Base-by-base conservation (phyloP, 345 rosid species). In the Firmiana major region DNA sequence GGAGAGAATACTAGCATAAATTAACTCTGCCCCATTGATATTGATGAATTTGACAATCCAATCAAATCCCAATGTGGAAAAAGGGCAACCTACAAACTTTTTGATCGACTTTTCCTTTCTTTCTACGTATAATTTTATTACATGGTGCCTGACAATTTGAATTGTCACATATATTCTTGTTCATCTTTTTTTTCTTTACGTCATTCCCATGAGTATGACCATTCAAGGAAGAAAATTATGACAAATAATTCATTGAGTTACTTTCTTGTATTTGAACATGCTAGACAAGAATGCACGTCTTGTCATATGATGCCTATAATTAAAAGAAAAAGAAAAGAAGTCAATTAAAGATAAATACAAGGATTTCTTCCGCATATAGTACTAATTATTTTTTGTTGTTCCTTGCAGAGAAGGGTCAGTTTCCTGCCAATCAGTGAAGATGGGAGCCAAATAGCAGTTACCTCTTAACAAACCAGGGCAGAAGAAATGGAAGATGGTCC, bases 341-440 rank as follows among this genome's bases (percentile, higher is more conserved):
- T 49, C 1, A 49, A 38, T 38, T 3, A 6, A 49, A 49, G 55
- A 49, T 13, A 31, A 31, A 40, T 40, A 6, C 8, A 15, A 48
- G 17, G 17, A 15, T 12, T 48, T 43, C 15, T 1, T 26, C 59
- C 40, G 4, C 8, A 54, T 9, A 5, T n/a, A n/a, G 3, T n/a
- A 49, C 3, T 31, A 31, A 31, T 31, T 31, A 31, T 1, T 34
- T 40, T 36, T 67, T 38, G n/a, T 8, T 4, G 2, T 55, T 36
- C 11, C 51, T n/a, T 59, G 38, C 93, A 96, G 98, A 96, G 79
- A 76, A 85, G 97, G 71, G 99, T 94, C 80, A 96, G 90, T 84
- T 94, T 92, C 92, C 69, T 79, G 85, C 81, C 92, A 46, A 71
- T 82, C 77, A 86, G 67, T 21, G 98, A 79, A 81, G 93, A 84